Evolutionary conservation across 257 asterid genomes (phyloP).

Genomic region (Striga asiatica): DNA sequence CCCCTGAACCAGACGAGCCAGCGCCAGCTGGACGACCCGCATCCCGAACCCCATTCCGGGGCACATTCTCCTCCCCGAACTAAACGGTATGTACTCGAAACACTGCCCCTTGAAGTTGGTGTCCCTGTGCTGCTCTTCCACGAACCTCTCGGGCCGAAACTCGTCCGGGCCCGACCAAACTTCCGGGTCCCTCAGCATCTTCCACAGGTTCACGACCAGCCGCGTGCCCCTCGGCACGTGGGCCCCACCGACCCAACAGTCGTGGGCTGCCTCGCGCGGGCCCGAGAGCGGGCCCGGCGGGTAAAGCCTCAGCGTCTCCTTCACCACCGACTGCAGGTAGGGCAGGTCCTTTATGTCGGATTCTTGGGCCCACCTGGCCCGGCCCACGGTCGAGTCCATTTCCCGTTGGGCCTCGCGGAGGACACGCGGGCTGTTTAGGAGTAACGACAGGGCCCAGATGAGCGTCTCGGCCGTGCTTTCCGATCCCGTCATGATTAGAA

Average conservation of each 20-base stretch:
- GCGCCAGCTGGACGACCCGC: constrained; percentile 23
- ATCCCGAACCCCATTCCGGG: constrained; percentile 31
- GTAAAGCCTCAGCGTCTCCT: constrained; percentile 46
- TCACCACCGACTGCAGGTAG: constrained; percentile 37
- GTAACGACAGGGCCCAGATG: constrained; percentile 44
- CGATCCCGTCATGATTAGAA: constrained; percentile 35
- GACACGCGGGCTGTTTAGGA: constrained; percentile 24
- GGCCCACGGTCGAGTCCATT: constrained; percentile 27
- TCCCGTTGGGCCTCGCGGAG: constrained; percentile 31
- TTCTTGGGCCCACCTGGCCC: constrained; percentile 36
- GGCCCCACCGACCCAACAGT: constrained; percentile 23
- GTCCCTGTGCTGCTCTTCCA: constrained; percentile 9
- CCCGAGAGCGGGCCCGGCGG: constrained; percentile 58
- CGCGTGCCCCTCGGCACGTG: constrained; percentile 41
- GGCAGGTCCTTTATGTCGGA: constrained; percentile 34
- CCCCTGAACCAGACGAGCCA: constrained; percentile 51
- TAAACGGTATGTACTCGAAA: constrained; percentile 42
- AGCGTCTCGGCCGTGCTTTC: constrained; percentile 48
- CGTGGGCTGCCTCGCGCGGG: constrained; percentile 37
- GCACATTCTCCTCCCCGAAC: constrained; percentile 47
- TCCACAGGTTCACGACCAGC: constrained; percentile 38
- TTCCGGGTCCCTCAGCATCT: constrained; percentile 39
- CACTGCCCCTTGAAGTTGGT: constrained; percentile 24
- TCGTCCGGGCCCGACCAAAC: constrained; percentile 33
- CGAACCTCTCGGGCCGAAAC: constrained; percentile 44